A percentile compares a stretch with the other conserved stretches of the same genome.
Evolutionary conservation across 2,329 filamentous ascomycete species (phyloP).

Genomic region (Aspergillus brunneoviolaceus): DNA sequence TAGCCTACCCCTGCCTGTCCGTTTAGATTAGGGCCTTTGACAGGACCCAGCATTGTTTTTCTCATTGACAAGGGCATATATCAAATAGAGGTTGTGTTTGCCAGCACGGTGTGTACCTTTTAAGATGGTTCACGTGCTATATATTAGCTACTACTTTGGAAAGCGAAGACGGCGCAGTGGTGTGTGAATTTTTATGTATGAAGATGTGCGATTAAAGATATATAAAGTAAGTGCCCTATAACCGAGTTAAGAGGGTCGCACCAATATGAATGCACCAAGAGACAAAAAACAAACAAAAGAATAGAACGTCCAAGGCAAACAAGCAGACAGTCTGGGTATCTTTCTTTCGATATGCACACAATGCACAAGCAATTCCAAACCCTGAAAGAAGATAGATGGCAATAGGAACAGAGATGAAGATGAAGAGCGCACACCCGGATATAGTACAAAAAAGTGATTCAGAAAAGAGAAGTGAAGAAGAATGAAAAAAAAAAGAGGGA

Average conservation of each 20-base stretch:
- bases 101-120: not conserved
- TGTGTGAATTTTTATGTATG: not conserved
- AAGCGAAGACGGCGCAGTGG: too few species aligned
- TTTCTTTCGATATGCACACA: constrained; percentile 11
- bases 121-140: not conserved
- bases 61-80: not conserved
- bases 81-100: not conserved
- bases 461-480: not conserved
- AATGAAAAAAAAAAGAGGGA: not conserved
- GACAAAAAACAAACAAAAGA: not conserved
- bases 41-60: not conserved
- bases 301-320: not conserved
- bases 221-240: not conserved
- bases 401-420: not conserved
- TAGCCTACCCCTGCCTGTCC: not conserved
- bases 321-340: constrained; percentile 15
- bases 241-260: not conserved
- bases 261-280: not conserved
- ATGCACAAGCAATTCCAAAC: constrained; percentile 1
- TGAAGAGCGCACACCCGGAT: not conserved
- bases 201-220: not conserved
- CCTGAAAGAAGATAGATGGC: constrained; percentile 2
- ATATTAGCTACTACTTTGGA: not conserved
- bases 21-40: not conserved
- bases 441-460: not conserved